Evolutionary conservation across 2,329 filamentous ascomycete genomes (phyloP).

Genomic region (Microsporum audouinii): DNA sequence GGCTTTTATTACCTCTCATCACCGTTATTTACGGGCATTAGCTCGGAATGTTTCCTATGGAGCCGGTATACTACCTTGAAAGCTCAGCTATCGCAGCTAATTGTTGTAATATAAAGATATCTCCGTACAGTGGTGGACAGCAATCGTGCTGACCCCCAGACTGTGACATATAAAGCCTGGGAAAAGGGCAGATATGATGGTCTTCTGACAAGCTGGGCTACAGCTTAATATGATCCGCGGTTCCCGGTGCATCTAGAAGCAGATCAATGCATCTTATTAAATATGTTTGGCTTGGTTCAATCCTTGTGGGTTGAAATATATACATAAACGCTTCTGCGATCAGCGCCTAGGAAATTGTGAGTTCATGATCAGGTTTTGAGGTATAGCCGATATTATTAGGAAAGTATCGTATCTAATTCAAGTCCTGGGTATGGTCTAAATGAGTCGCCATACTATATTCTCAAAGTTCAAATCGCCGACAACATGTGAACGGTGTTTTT

Average conservation of each 20-base stretch:
- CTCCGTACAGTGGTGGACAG: too few relatives aligned
- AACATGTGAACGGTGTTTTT: not conserved
- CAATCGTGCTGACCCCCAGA: too few relatives aligned
- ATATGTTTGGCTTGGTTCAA: not conserved
- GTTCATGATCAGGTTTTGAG: not conserved
- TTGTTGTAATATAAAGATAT: too few relatives aligned
- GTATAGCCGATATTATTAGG: not conserved
- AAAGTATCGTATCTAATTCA: not conserved
- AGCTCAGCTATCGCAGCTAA: too few relatives aligned
- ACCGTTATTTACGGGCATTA: too few relatives aligned
- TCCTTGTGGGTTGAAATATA: not conserved
- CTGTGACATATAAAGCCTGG: too few relatives aligned
- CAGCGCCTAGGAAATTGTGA: not conserved
- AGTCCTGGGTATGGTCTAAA: not conserved
- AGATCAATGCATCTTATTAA: not conserved
- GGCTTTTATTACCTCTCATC: too few relatives aligned
- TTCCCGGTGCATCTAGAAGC: not conserved
- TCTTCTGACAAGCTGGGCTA: not conserved
- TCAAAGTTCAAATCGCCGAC: not conserved
- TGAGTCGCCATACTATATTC: too few relatives aligned
- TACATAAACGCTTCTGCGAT: not conserved
- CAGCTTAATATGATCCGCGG: not conserved
- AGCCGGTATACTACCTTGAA: too few relatives aligned
- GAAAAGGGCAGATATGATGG: too few relatives aligned
- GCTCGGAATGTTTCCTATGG: too few relatives aligned